Percentiles rank a stretch among this genome's conserved stretches.
phyloP scores from a whole-genome alignment of 257 asterid species.

The Agastache rugosa region DNA sequence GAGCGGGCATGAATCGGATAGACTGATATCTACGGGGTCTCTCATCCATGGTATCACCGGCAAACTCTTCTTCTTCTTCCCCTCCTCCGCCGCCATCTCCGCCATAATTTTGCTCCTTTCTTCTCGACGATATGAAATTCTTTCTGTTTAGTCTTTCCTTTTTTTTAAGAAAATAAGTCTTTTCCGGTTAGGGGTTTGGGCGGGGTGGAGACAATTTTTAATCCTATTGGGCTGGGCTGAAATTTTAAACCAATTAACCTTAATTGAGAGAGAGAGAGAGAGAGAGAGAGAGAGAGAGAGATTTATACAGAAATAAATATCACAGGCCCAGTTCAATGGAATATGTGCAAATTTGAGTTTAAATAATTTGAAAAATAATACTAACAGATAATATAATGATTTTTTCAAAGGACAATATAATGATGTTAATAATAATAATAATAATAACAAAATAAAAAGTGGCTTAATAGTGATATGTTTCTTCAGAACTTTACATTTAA shows the following conservation, averaged over 20 bases:
- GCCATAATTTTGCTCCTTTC: not conserved
- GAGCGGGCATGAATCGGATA: conserved; percentile 53
- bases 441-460: no score
- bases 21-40: conserved; percentile 66
- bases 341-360: no score
- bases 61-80: conserved; percentile 38
- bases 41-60: conserved; percentile 93
- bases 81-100: conserved; percentile 37
- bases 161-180: not conserved
- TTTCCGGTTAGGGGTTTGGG: conserved; percentile 21
- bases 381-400: no score
- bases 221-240: conserved; percentile 13
- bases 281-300: not conserved
- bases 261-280: not conserved
- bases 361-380: no score
- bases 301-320: no score
- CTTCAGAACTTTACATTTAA: no score
- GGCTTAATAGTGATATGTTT: no score
- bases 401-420: no score
- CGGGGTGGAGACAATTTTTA: conserved; percentile 8
- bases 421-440: no score
- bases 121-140: not conserved
- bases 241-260: not conserved
- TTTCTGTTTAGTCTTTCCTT: not conserved
- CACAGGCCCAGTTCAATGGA: not conserved